These are phyloP conservation scores for Bipolaris gigantea DNA, from an alignment of 2,329 filamentous ascomycete genomes.

Conservation along the genomic window DNA sequence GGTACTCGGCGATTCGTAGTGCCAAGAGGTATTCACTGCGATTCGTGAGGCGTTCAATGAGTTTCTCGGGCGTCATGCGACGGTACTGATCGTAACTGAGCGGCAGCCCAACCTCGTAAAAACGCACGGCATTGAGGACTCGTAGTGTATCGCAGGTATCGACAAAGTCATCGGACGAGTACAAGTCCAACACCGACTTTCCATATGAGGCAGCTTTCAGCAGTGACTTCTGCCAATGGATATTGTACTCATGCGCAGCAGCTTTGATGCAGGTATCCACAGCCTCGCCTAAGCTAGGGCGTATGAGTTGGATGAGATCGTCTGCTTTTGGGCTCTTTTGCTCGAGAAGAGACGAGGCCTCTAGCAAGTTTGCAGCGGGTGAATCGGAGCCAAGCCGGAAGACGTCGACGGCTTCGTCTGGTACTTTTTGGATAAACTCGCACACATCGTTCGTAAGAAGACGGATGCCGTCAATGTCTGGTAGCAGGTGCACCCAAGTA, in stretches of 20 bases:
- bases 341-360: conserved; percentile 88
- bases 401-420: conserved; percentile 81
- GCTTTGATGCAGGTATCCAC: conserved; percentile 93
- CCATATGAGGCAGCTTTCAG: conserved; percentile 97
- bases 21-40: conserved; percentile 90
- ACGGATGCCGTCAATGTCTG: conserved; percentile 86
- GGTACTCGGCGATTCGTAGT: conserved; percentile 81
- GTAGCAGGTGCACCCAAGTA: conserved; percentile 82
- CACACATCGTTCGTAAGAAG: conserved; percentile 92
- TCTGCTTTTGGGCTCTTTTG: conserved; percentile 95
- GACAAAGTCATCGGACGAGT: conserved; percentile 98
- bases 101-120: conserved; percentile 86
- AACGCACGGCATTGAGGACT: conserved; percentile 88
- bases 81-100: conserved; percentile 93
- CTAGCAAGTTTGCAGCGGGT: conserved; percentile 86
- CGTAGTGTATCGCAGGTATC: conserved; percentile 95
- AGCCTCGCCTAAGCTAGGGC: conserved; percentile 82
- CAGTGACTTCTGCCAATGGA: conserved; percentile 91
- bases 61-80: conserved; percentile 81
- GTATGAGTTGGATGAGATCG: conserved; percentile 94
- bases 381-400: conserved; percentile 88
- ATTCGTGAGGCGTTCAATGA: conserved; percentile 84
- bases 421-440: conserved; percentile 94
- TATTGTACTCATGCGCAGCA: conserved; percentile 86
- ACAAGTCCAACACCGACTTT: conserved; percentile 94